phyloP scores from a whole-genome alignment of 2,329 filamentous ascomycete genomes.

The Truncatella angustata region DNA sequence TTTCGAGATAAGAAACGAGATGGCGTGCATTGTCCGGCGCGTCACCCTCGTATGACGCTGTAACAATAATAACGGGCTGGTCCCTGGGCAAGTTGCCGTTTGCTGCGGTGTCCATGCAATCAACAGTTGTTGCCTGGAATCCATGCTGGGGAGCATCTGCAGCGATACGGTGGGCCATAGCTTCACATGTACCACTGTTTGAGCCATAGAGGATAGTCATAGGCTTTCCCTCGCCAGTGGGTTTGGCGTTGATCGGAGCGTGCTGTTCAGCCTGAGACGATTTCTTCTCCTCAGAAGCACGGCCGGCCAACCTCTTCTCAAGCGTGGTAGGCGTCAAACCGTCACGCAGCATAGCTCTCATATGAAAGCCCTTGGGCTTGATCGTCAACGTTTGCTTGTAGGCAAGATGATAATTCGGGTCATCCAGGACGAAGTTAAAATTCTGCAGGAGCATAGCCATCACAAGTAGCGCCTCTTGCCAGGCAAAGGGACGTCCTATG shows the following conservation, averaged over 20 bases:
- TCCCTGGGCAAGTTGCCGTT: conserved; percentile 45
- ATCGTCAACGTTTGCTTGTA: conserved; percentile 58
- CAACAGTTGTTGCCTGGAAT: conserved; percentile 39
- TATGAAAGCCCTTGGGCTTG: conserved; percentile 63
- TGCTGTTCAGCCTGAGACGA: neutral
- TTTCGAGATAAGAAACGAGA: conserved; percentile 54
- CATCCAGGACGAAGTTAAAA: conserved; percentile 58
- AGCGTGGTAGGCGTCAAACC: conserved; percentile 29
- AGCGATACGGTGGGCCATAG: conserved; percentile 48
- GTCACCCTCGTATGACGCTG: conserved; percentile 56
- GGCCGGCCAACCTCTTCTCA: conserved; percentile 18
- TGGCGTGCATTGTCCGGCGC: conserved; percentile 55
- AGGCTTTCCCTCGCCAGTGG: conserved; percentile 28
- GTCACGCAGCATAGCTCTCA: conserved; percentile 56
- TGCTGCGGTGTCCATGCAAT: conserved; percentile 49
- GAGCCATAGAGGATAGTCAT: conserved; percentile 55
- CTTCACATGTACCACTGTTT: conserved; percentile 58
- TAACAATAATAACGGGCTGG: conserved; percentile 51
- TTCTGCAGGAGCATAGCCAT: conserved; percentile 58
- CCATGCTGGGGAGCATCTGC: conserved; percentile 46
- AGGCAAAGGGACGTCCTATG: conserved; percentile 72
- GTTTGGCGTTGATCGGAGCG: conserved; percentile 10
- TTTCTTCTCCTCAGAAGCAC: conserved; percentile 17
- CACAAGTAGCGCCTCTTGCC: conserved; percentile 67
- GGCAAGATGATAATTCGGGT: conserved; percentile 50